phyloP scores from a whole-genome alignment of 352 stramenopile genomes.

The Phytopythium aichiense region DNA sequence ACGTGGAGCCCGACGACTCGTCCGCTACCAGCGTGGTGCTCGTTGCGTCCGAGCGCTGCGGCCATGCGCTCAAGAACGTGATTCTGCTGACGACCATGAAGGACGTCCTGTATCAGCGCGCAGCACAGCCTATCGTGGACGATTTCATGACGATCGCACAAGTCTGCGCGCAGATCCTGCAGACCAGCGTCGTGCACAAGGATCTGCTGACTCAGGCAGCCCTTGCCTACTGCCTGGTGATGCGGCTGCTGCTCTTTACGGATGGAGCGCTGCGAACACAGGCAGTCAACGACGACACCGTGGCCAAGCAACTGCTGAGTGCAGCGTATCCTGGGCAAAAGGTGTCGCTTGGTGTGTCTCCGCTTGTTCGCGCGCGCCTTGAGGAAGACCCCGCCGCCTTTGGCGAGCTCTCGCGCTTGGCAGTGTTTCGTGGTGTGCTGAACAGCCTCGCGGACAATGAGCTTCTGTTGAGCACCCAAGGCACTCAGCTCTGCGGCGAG shows the following conservation, averaged over 20 bases:
- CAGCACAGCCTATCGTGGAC: not conserved
- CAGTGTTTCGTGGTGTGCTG: conserved; percentile 61
- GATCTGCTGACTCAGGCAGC: conserved; percentile 74
- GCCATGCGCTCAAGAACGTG: conserved; percentile 60
- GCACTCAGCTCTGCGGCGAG: not conserved
- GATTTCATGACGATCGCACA: conserved; percentile 43
- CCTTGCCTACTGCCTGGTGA: conserved; percentile 61
- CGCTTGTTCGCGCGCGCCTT: conserved; percentile 24
- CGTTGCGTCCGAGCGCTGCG: conserved; percentile 68
- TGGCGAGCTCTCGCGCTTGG: conserved; percentile 48
- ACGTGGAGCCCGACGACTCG: conserved; percentile 5
- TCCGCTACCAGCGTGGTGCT: conserved; percentile 64
- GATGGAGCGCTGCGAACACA: conserved; percentile 6
- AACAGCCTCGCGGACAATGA: conserved; percentile 62
- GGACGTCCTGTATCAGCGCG: conserved; percentile 18
- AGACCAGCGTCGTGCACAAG: conserved; percentile 74
- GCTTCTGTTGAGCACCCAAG: conserved; percentile 14
- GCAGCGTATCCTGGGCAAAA: conserved; percentile 31
- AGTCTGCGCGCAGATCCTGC: conserved; percentile 59
- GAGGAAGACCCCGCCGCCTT: conserved; percentile 38
- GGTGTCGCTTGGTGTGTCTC: conserved; percentile 11
- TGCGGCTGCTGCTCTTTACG: conserved; percentile 42
- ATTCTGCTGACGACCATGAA: conserved; percentile 67
- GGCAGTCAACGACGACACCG: not conserved
- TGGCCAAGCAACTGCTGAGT: conserved; percentile 33